Evolutionary conservation across 2,329 filamentous ascomycete species (phyloP).

Genomic region (Neopestalotiopsis sp.): DNA sequence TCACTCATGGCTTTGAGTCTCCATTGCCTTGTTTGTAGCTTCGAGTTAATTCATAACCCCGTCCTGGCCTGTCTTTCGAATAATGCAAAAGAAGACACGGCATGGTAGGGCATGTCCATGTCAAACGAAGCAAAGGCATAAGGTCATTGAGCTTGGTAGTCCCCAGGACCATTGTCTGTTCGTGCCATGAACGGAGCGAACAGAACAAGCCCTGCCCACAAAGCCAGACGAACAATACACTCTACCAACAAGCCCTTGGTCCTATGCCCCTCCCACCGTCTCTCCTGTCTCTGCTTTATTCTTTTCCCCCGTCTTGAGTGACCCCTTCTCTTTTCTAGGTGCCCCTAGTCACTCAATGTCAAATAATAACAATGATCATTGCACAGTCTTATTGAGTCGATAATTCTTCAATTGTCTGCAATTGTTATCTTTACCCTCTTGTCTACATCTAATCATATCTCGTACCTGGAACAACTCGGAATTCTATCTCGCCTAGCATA

Average conservation of each 20-base stretch:
- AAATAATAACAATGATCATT: background rate
- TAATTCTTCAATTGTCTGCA: background rate
- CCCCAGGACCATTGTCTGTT: slow-evolving; percentile 25
- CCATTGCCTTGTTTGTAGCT: background rate
- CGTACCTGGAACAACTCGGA: background rate
- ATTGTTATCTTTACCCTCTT: background rate
- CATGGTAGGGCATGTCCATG: background rate
- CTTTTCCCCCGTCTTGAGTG: slow-evolving; percentile 9
- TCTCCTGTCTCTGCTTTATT: background rate
- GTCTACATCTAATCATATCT: background rate
- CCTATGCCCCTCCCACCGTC: background rate
- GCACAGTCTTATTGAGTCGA: background rate
- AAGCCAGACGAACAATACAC: slow-evolving; percentile 20
- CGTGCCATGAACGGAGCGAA: slow-evolving; percentile 12
- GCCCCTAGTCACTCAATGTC: slow-evolving; percentile 6
- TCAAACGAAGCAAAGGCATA: slow-evolving; percentile 19
- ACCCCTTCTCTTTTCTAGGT: slow-evolving; percentile 14
- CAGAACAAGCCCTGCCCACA: slow-evolving; percentile 2
- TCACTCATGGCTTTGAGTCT: background rate
- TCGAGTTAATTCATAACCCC: background rate
- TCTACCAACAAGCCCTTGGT: slow-evolving; percentile 20
- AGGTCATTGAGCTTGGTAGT: slow-evolving; percentile 23
- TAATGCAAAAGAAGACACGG: background rate
- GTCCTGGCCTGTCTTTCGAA: background rate
- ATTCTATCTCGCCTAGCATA: background rate